phyloP scores from a whole-genome alignment of 805 yeast genomes.

The Torulaspora microellipsoides region DNA sequence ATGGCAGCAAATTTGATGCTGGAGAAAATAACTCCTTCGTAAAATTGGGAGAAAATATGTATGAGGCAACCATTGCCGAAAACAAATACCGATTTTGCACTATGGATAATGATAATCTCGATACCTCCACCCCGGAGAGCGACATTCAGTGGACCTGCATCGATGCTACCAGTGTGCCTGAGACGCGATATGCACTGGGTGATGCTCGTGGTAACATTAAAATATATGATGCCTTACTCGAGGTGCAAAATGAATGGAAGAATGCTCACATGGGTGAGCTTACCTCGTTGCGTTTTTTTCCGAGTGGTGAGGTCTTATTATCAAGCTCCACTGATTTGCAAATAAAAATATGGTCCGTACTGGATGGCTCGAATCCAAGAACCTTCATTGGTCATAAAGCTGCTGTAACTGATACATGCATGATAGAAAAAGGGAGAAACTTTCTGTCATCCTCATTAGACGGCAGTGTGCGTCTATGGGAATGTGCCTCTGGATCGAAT shows the following conservation, averaged over 20 bases:
- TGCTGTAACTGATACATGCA: slow-evolving; percentile 44
- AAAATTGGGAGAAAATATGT: slow-evolving; percentile 6
- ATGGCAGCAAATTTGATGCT: slow-evolving; percentile 18
- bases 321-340: slow-evolving; percentile 56
- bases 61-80: slow-evolving; percentile 15
- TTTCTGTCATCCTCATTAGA: slow-evolving; percentile 51
- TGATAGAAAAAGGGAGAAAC: slow-evolving; percentile 66
- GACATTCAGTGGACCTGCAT: slow-evolving; percentile 30
- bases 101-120: slow-evolving; percentile 8
- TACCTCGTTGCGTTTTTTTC: slow-evolving; percentile 46
- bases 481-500: slow-evolving; percentile 52
- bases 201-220: slow-evolving; percentile 33
- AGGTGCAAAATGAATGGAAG: slow-evolving; percentile 11
- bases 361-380: slow-evolving; percentile 46
- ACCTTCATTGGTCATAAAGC: slow-evolving; percentile 47
- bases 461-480: slow-evolving; percentile 63
- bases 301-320: slow-evolving; percentile 58
- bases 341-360: slow-evolving; percentile 57
- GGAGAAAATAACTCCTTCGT: slow-evolving; percentile 13
- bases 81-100: slow-evolving; percentile 12
- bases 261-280: slow-evolving; percentile 53
- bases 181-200: slow-evolving; percentile 33
- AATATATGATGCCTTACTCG: slow-evolving; percentile 17
- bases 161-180: slow-evolving; percentile 33
- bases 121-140: slow-evolving; percentile 1